Base-by-base conservation (phyloP, 768 basidiomycete species). In the Naganishia vishniacii region DNA sequence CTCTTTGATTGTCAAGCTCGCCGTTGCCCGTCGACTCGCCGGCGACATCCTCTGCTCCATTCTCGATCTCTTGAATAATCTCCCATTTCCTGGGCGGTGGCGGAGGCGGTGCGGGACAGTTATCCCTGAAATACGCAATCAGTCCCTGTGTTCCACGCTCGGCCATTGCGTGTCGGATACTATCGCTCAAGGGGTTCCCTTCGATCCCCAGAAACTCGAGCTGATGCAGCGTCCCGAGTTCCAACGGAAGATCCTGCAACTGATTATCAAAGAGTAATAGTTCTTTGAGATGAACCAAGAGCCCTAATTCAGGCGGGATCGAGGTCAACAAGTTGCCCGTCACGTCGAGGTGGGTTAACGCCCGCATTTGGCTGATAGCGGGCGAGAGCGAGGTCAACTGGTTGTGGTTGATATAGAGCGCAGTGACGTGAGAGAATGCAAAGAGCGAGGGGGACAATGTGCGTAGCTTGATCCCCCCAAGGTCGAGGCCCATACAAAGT, bases 391-490 rank as follows among this genome's bases (percentile, higher is more conserved):
- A 76, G 9, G 85, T 80, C 48, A 99, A 82, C 26, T 84, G 81
- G 72, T 99, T 99, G 81, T 98, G 94, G 70, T 97, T 97, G 76
- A 99, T 88, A 79, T 93, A 97, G 51, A 99, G 86, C 67, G 86
- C 88, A 69, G 87, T 88, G 65, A 99, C 86, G 82, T 92, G 95
- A n/a, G 85, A 84, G 80, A 94, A 97, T 8, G 85, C 80, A 71
- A 91, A 81, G 48, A 91, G 76, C 65, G 87, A 87, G 5, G 85
- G 79, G 37, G 93, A 89, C 56, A 99, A 82, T 68, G 88, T 90
- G 82, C 93, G 94, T 74, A 99, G 85, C 68, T 85, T 84, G 69
- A 95, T 86, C 16, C 95, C 95, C 60, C 95, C 94, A 85, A 99
- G 90, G 78, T 99, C 95, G 49, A 99, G 80, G 20, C 89, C 89